Evolutionary conservation across 179 eudicot genomes (phyloP), one percentile per base, ranked within the genome.

Genomic region (Corrigiola litoralis): DNA sequence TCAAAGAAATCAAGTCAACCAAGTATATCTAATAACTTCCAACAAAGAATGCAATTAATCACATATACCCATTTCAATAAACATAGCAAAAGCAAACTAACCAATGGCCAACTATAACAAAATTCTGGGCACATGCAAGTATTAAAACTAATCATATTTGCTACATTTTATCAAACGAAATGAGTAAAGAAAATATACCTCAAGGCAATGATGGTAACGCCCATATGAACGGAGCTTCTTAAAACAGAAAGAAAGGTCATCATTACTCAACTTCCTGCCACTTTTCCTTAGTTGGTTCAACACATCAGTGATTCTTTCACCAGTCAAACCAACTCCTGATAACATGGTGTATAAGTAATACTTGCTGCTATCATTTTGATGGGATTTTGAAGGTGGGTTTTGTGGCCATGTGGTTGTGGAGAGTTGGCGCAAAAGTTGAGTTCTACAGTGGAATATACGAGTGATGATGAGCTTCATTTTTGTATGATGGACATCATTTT

Each of bases 161-260:
- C n/a, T n/a, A n/a, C n/a, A n/a, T n/a, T n/a, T n/a, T n/a, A n/a
- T n/a, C n/a, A 49, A 21, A 12, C 4, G 28, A 20, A 44, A 6
- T 5, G 24, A 49, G 24, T 49, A n/a, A 12, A 13, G 21, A 4
- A 63, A 6, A 13, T 33, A 13, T 38, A 89, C 96, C 92, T 89
- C 75, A 29, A 82, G 82, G 66, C 82, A 87, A 10, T 77, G 78
- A 1, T 62, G 61, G 41, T 69, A 73, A 31, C 69, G 75, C 12
- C 76, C 70, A 61, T 18, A 77, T 33, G 53, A 62, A 20, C 96
- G 90, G 37, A 89, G 83, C 12, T 72, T 77, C 58, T 68, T 68
- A 34, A 87, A 20, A 56, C 96, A 84, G 13, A 48, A 27, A 9
- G 63, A 53, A 47, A 89, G 85, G 67, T 79, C 80, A 9, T 23